Base-by-base conservation (phyloP, 257 asterid species). In the Knoxia roxburghii region DNA sequence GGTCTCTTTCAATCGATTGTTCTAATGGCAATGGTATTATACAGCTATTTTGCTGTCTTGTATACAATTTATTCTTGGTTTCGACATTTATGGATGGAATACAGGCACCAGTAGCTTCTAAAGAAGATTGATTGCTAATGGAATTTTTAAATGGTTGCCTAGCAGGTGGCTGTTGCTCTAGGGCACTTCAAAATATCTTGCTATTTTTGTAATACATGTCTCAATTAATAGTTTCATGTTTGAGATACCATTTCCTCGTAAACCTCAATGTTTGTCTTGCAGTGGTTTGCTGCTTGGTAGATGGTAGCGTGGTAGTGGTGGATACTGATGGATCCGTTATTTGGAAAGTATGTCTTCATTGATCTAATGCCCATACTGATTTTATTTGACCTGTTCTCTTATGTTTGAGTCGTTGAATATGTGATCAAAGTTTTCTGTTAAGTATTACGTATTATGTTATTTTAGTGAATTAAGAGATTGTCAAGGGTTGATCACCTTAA, bases 241-340 rank as follows among this genome's bases (percentile, higher is more conserved):
- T 58, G 64, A 58, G 27, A 32, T 30, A 15, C 26, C 45, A 59
- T 32, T 59, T 20, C 21, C 74, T 49, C 41, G 60, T 46, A 23
- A 52, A 33, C 23, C 23, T 48, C 21, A 45, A 13, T 57, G 39
- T 48, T 64, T 67, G 29, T 41, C 55, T 70, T 83, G 83, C 91
- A 90, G 97, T 87, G 69, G 80, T 86, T 69, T 91, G 95, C 78
- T 89, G 98, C 95, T 76, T 81, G 85, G 98, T 91, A 43, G 84
- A 91, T 83, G 96, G 98, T 29, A 70, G 76, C 77, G 92, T 87
- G 37, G 76, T 70, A 71, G 82, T 69, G 57, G 72, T 89, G 72
- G 82, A 76, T 74, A 53, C 80, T n/a, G 78, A 58, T 57, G 96
- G 98, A 64, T 79, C 89, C 76, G 74, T 83, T 52, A 49, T 83